Percentiles rank a stretch among this genome's conserved stretches.
These are phyloP conservation scores for Rhodotorula diobovata DNA, from an alignment of 768 basidiomycete species.

Conservation along the genomic window DNA sequence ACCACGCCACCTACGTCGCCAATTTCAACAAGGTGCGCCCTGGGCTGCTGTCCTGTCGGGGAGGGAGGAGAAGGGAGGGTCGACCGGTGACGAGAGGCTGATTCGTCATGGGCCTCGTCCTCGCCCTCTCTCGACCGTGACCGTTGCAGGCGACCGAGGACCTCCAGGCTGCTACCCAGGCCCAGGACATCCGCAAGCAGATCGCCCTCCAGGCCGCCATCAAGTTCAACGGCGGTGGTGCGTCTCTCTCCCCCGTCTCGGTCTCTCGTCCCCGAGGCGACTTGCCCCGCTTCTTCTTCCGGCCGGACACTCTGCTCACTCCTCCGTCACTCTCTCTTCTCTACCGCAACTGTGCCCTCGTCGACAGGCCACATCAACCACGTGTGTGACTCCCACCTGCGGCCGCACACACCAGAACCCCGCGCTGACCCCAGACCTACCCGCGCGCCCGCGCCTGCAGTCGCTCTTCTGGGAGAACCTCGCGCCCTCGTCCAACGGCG, in stretches of 20 bases:
- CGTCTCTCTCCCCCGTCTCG: conserved; percentile 43
- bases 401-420: neutral
- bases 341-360: neutral
- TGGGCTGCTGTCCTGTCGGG: neutral
- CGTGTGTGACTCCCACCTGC: conserved; percentile 41
- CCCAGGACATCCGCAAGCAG: conserved; percentile 63
- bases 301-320: neutral
- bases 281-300: conserved; percentile 44
- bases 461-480: conserved; percentile 96
- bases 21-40: conserved; percentile 65
- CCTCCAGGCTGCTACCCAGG: conserved; percentile 55
- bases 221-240: conserved; percentile 88
- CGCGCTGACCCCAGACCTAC: too few relatives aligned
- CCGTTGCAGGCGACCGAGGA: conserved; percentile 62
- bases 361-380: conserved; percentile 78
- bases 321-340: neutral
- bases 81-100: neutral
- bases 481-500: conserved; percentile 60
- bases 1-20: conserved; percentile 75
- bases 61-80: neutral
- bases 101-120: neutral
- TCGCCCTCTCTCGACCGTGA: neutral
- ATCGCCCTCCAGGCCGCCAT: conserved; percentile 85
- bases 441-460: neutral
- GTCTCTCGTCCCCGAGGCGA: conserved; percentile 43